Evolutionary conservation across 1,139 yeast genomes (phyloP).

Genomic region (Eremothecium gossypii): DNA sequence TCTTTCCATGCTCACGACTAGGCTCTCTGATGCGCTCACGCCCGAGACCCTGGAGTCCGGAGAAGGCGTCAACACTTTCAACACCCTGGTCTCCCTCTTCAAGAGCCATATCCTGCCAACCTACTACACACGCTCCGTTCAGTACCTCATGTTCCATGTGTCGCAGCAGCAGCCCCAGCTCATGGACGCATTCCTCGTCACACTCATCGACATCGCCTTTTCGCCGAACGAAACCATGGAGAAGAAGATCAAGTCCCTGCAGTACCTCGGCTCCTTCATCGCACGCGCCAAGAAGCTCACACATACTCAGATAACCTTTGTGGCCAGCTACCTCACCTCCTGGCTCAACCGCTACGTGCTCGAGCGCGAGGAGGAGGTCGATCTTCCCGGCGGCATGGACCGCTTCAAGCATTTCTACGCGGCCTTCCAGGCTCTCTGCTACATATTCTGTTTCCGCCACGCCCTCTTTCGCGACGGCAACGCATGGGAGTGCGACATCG

Average conservation of each 20-base stretch:
- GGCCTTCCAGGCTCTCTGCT: conserved; percentile 84
- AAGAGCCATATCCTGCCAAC: conserved; percentile 81
- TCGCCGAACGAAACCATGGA: conserved; percentile 58
- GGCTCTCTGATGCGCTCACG: conserved; percentile 43
- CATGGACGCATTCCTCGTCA: conserved; percentile 75
- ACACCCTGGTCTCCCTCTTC: conserved; percentile 67
- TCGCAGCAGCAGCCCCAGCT: conserved; percentile 77
- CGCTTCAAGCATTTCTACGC: conserved; percentile 82
- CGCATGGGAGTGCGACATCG: conserved; percentile 75
- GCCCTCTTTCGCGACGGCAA: conserved; percentile 40
- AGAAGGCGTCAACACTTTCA: conserved; percentile 64
- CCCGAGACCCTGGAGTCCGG: conserved; percentile 47
- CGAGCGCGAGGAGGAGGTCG: conserved; percentile 77
- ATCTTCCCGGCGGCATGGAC: conserved; percentile 62
- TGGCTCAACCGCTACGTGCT: conserved; percentile 77
- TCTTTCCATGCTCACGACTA: conserved; percentile 45
- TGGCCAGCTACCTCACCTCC: conserved; percentile 65
- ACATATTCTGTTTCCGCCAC: conserved; percentile 86
- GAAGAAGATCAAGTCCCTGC: conserved; percentile 78
- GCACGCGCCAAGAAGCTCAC: conserved; percentile 77
- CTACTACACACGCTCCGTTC: conserved; percentile 84
- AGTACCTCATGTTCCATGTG: conserved; percentile 70
- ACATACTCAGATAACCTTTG: conserved; percentile 64
- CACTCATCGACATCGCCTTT: conserved; percentile 76
- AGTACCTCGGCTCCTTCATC: conserved; percentile 81